Evolutionary conservation across 1,284 basidiomycete genomes (phyloP).

Genomic region (Pseudozyma flocculosa): DNA sequence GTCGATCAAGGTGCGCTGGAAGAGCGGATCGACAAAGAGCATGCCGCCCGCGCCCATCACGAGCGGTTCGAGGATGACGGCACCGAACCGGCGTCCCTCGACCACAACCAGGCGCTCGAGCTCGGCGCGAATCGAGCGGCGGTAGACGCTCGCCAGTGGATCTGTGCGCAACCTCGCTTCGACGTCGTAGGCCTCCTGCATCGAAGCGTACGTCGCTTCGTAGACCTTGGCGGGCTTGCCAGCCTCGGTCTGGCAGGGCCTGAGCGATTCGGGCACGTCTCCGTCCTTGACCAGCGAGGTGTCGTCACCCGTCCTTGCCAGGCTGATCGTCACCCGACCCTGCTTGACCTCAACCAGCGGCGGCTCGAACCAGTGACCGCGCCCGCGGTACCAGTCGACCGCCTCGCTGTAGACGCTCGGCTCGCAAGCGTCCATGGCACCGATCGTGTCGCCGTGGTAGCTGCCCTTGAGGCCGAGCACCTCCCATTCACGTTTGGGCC

Average conservation of each 20-base stretch:
- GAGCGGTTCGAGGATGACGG: conserved; percentile 85
- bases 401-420: conserved; percentile 75
- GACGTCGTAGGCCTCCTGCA: conserved; percentile 75
- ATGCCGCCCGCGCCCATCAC: conserved; percentile 95
- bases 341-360: conserved; percentile 70
- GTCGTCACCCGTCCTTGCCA: conserved; percentile 5
- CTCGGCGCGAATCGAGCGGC: conserved; percentile 65
- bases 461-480: conserved; percentile 86
- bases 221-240: conserved; percentile 6
- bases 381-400: conserved; percentile 92
- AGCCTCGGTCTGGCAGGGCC: not conserved
- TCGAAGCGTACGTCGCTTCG: conserved; percentile 57
- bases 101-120: conserved; percentile 63
- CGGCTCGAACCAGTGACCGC: conserved; percentile 90
- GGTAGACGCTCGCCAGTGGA: conserved; percentile 69
- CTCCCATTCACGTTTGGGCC: conserved; percentile 64
- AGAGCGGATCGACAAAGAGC: conserved; percentile 95
- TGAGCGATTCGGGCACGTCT: conserved; percentile 7
- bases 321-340: conserved; percentile 26
- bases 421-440: conserved; percentile 93
- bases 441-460: conserved; percentile 98
- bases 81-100: conserved; percentile 62
- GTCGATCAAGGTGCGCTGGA: conserved; percentile 84
- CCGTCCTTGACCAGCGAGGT: conserved; percentile 4
- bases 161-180: conserved; percentile 65